Evolutionary conservation across 2,329 filamentous ascomycete species (phyloP).

Genomic region (Sporothrix curviconia): DNA sequence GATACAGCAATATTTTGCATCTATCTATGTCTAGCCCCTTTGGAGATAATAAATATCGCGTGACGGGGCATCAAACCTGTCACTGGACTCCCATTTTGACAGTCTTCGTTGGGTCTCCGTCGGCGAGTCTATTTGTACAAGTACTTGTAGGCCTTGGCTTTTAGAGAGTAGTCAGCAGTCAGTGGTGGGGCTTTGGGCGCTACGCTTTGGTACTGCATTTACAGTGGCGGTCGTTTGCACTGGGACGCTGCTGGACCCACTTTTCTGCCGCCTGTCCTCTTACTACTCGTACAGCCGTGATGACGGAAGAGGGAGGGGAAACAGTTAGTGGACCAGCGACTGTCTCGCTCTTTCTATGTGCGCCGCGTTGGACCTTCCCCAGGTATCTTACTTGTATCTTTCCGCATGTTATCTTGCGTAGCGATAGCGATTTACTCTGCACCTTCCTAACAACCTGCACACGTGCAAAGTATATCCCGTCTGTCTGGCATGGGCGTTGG

Average conservation of each 20-base stretch:
- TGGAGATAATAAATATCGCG: not conserved
- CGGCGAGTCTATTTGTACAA: too few relatives aligned
- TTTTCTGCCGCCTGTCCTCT: not conserved
- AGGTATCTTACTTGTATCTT: too few relatives aligned
- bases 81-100: too few relatives aligned
- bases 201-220: too few relatives aligned
- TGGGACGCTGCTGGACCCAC: not conserved
- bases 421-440: not conserved
- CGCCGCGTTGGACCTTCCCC: too few relatives aligned
- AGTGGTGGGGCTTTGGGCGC: too few relatives aligned
- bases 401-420: too few relatives aligned
- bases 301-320: not conserved
- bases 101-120: not conserved
- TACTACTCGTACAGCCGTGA: not conserved
- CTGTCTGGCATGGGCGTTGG: not conserved
- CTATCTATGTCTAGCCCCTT: not conserved
- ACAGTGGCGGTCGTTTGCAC: too few relatives aligned
- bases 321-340: too few relatives aligned
- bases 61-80: not conserved
- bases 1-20: not conserved
- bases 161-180: too few relatives aligned
- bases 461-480: not conserved
- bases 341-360: not conserved
- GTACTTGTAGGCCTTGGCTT: too few relatives aligned
- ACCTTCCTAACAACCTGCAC: too few relatives aligned